phyloP scores from a whole-genome alignment of 257 asterid genomes.

The Dorcoceras hygrometricum region DNA sequence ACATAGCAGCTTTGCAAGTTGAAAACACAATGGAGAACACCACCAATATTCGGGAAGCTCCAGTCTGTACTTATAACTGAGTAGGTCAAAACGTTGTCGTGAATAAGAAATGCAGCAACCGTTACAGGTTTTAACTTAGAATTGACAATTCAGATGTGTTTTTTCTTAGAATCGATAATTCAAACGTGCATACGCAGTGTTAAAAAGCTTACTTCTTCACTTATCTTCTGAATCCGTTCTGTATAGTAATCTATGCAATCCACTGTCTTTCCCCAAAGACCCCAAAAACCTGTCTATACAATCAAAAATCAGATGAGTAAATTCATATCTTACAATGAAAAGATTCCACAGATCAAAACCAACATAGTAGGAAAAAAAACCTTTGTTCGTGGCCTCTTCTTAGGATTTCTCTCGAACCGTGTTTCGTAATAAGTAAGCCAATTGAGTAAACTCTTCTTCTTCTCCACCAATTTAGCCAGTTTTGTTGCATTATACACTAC shows the following conservation, averaged over 20 bases:
- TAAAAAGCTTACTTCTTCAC: slow-evolving; percentile 51
- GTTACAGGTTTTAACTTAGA: neutral
- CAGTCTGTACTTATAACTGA: too few relatives aligned
- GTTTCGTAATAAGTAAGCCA: slow-evolving; percentile 83
- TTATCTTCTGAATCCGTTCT: slow-evolving; percentile 46
- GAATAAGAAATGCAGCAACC: neutral
- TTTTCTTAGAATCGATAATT: neutral
- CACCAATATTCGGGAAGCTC: neutral
- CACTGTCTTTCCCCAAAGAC: slow-evolving; percentile 62
- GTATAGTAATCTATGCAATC: slow-evolving; percentile 76
- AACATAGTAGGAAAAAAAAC: slow-evolving; percentile 33
- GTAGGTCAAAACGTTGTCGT: too few relatives aligned
- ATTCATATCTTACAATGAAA: slow-evolving; percentile 12
- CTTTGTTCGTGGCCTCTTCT: slow-evolving; percentile 57
- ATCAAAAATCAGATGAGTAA: slow-evolving; percentile 29
- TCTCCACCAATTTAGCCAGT: slow-evolving; percentile 60
- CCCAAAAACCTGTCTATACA: slow-evolving; percentile 84
- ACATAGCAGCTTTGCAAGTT: too few relatives aligned
- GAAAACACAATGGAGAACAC: neutral
- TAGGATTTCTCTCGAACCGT: slow-evolving; percentile 59
- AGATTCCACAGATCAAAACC: slow-evolving; percentile 2
- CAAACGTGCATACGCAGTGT: slow-evolving; percentile 14
- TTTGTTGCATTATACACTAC: slow-evolving; percentile 64
- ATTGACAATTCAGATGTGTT: neutral
- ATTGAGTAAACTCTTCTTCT: slow-evolving; percentile 55